phyloP scores from a whole-genome alignment of 2,329 filamentous ascomycete genomes.

The Ophiosphaerella narmari region DNA sequence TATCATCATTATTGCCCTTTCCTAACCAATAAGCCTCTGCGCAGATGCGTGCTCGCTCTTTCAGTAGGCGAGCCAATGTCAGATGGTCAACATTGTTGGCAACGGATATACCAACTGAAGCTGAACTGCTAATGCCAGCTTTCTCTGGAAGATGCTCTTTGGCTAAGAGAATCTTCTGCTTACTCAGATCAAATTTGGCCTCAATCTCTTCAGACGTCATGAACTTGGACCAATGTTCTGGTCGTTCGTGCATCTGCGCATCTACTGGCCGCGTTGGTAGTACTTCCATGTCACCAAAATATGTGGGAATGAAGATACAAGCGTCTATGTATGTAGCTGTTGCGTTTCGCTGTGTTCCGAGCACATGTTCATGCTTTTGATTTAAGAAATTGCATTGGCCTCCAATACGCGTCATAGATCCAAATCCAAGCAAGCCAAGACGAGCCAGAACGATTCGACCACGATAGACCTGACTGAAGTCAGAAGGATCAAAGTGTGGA shows the following conservation, averaged over 20 bases:
- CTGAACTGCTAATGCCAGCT: too few species aligned
- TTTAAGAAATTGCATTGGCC: conserved; percentile 15
- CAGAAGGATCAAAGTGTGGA: conserved; percentile 13
- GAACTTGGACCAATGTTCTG: conserved; percentile 19
- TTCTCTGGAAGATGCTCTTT: too few species aligned
- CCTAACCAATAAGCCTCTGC: too few species aligned
- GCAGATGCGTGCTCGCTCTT: too few species aligned
- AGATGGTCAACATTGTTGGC: too few species aligned
- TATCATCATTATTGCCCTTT: too few species aligned
- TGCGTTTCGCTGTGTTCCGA: not conserved
- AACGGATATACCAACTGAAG: too few species aligned
- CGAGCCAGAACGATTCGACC: conserved; percentile 17
- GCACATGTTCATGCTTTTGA: not conserved
- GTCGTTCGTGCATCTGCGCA: conserved; percentile 3
- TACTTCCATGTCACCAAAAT: conserved; percentile 22
- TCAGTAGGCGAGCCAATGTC: too few species aligned
- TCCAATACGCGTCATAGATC: conserved; percentile 14
- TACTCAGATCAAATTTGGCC: not conserved
- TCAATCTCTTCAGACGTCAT: conserved; percentile 16
- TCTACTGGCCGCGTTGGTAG: conserved; percentile 7
- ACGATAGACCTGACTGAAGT: conserved; percentile 18
- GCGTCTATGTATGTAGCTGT: not conserved
- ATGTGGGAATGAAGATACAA: conserved; percentile 12
- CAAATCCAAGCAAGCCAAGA: conserved; percentile 14
- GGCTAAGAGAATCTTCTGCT: not conserved